Evolutionary conservation across 345 rosid species (phyloP), one percentile per base, ranked within the genome.

Genomic region (Syzygium grande): DNA sequence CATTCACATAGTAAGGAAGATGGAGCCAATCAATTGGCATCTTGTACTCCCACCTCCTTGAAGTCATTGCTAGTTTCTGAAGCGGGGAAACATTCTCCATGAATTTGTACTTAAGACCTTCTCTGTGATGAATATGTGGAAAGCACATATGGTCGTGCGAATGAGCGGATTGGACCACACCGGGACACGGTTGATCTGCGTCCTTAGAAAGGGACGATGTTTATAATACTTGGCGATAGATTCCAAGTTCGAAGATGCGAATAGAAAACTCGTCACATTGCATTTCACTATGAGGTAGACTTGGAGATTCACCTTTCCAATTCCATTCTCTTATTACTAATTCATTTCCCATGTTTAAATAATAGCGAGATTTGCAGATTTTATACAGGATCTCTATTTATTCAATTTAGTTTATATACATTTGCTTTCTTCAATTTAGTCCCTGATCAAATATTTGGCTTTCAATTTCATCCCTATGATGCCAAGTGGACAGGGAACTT

Each of bases 121-220:
- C 5, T 56, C 9, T 56, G n/a, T 23, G n/a, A 59, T 59, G 16
- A 13, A 59, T 59, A 59, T 27, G 30, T 59, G 16, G 2, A 2
- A 61, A 61, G 34, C 68, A 61, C 29, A 0, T 10, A n/a, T n/a
- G 4, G 17, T n/a, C 34, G 0, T 61, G 34, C 34, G 11, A 0
- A 61, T n/a, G 34, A 61, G 73, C 4, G 7, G 0, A 27, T 61
- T n/a, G 34, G 73, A n/a, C 34, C 0, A 9, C 73, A 12, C 8
- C 0, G 7, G 4, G 34, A n/a, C 6, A 13, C 4, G 0, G 16
- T 61, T 61, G 9, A n/a, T 12, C 0, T 6, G 2, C 29, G 34
- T 61, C 73, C 34, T 30, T 61, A 29, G 29, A 61, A 61, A 61
- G 46, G 22, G 46, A 34, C 0, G 1, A 34, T 19, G 79, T 73